These are phyloP conservation scores for Aspergillus phoenicis DNA, from an alignment of 2,329 filamentous ascomycete genomes.

Conservation along the genomic window DNA sequence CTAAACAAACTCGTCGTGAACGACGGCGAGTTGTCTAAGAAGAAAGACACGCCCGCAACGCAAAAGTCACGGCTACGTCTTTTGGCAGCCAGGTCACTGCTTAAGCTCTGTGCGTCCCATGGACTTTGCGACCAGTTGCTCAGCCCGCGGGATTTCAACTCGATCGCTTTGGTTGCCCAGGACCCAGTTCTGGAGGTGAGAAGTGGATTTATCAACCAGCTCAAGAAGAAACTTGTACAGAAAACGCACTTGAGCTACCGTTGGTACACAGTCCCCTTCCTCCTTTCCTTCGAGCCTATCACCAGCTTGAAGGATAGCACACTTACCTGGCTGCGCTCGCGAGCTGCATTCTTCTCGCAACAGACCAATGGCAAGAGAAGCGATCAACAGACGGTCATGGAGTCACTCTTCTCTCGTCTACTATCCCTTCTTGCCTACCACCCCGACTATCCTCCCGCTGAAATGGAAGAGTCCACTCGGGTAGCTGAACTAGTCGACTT, in stretches of 20 bases:
- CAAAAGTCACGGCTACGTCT: slow-evolving; percentile 83
- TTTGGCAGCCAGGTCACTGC: slow-evolving; percentile 73
- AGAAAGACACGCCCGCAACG: slow-evolving; percentile 70
- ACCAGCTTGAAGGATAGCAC: slow-evolving; percentile 71
- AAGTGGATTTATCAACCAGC: slow-evolving; percentile 74
- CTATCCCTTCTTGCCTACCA: slow-evolving; percentile 90
- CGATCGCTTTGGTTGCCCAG: slow-evolving; percentile 77
- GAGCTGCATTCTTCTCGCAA: slow-evolving; percentile 66
- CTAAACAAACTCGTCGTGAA: slow-evolving; percentile 74
- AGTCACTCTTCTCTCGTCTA: slow-evolving; percentile 77
- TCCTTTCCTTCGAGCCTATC: slow-evolving; percentile 87
- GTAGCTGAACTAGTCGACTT: slow-evolving; percentile 72
- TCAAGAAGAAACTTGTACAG: slow-evolving; percentile 69
- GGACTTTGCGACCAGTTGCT: slow-evolving; percentile 73
- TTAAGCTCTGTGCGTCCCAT: slow-evolving; percentile 81
- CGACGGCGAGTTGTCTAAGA: slow-evolving; percentile 78
- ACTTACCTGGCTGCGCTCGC: slow-evolving; percentile 85
- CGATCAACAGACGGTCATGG: slow-evolving; percentile 66
- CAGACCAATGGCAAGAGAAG: slow-evolving; percentile 40
- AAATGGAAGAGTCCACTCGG: slow-evolving; percentile 47
- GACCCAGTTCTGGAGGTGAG: slow-evolving; percentile 75
- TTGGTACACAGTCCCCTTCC: slow-evolving; percentile 87
- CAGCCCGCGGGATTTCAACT: slow-evolving; percentile 73
- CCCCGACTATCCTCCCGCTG: slow-evolving; percentile 69
- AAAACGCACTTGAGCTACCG: slow-evolving; percentile 73